These are phyloP conservation scores for Rubus idaeus DNA, from an alignment of 306 rosid genomes.

Conservation along the genomic window DNA sequence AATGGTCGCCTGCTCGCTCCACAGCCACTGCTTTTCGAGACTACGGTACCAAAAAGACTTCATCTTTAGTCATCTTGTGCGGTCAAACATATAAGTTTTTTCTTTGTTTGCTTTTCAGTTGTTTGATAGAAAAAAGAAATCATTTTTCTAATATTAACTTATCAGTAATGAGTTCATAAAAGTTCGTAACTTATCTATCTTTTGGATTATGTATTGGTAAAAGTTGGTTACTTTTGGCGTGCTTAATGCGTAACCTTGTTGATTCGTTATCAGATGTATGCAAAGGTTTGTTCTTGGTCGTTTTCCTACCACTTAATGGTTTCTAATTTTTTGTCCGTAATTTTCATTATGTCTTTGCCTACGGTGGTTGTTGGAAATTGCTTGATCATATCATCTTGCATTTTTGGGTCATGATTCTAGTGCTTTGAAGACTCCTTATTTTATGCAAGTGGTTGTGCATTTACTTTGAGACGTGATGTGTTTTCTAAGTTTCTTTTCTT, in stretches of 20 bases:
- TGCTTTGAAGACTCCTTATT: conserved; percentile 6
- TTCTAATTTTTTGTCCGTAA: not conserved
- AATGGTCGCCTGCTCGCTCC: conserved; percentile 51
- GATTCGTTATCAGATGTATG: not conserved
- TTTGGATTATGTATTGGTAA: not conserved
- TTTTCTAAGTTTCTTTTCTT: not conserved
- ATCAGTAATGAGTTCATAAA: not conserved
- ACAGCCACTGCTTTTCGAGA: conserved; percentile 31
- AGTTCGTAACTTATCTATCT: no score
- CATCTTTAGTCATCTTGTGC: conserved; percentile 2
- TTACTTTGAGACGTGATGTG: conserved; percentile 6
- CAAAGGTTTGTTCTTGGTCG: not conserved
- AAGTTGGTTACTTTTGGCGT: conserved; percentile 5
- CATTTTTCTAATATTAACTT: not conserved
- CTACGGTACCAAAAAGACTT: conserved; percentile 32
- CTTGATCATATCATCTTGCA: not conserved
- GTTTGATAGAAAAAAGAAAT: not conserved
- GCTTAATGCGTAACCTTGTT: not conserved
- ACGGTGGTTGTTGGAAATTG: not conserved
- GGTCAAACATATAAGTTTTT: not conserved
- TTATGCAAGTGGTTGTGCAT: conserved; percentile 3
- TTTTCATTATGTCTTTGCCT: not conserved
- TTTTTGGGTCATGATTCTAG: not conserved
- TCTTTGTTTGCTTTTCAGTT: not conserved
- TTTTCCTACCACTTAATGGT: not conserved